phyloP scores from a whole-genome alignment of 805 yeast genomes.

The Zygoascus ofunaensis region DNA sequence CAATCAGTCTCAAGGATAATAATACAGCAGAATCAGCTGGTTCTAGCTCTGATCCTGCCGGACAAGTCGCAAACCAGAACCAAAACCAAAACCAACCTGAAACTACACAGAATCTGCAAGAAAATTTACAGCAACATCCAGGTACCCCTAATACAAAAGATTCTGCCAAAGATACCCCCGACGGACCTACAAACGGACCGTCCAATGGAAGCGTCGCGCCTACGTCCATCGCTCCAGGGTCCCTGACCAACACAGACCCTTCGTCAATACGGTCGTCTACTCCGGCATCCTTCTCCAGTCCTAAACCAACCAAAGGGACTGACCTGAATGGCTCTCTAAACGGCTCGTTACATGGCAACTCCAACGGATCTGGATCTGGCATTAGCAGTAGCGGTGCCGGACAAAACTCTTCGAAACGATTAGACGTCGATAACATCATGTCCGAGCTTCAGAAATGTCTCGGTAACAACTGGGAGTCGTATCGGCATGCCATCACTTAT shows the following conservation, averaged over 20 bases:
- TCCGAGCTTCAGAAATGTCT: slow-evolving; percentile 61
- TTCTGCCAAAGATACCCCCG: not conserved
- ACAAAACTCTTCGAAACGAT: slow-evolving; percentile 26
- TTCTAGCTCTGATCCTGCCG: too few relatives aligned
- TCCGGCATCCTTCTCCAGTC: not conserved
- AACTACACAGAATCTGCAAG: not conserved
- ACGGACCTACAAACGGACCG: not conserved
- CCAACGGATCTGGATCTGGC: not conserved
- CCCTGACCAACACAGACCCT: not conserved
- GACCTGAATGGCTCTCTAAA: not conserved
- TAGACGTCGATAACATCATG: slow-evolving; percentile 60
- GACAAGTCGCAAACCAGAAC: too few relatives aligned
- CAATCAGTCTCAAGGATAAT: too few relatives aligned
- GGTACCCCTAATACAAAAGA: not conserved
- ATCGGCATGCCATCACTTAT: slow-evolving; percentile 67
- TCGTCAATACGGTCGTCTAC: not conserved
- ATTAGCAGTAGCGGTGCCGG: not conserved
- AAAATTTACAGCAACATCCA: not conserved
- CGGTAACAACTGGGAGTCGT: slow-evolving; percentile 79
- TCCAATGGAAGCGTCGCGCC: not conserved
- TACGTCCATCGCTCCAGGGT: slow-evolving; percentile 4
- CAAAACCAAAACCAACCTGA: too few relatives aligned
- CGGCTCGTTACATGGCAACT: not conserved
- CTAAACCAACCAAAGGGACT: not conserved
- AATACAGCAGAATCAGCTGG: too few relatives aligned